These are phyloP conservation scores for Kurtzmaniella fragi DNA, from an alignment of 805 yeast genomes.

Conservation along the genomic window DNA sequence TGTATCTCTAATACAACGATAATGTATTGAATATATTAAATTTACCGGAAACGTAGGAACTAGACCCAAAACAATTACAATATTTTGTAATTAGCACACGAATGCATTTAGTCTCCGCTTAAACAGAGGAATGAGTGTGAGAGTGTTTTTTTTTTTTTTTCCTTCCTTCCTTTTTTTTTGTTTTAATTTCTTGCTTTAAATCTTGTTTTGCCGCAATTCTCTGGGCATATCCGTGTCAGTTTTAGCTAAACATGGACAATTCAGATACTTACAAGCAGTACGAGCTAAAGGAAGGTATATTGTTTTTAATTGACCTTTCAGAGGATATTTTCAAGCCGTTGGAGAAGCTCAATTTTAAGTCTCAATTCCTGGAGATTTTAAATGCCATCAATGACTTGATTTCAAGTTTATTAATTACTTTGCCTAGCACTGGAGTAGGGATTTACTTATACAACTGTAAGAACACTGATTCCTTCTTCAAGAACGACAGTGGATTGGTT, in stretches of 20 bases:
- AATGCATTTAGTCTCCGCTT: no score
- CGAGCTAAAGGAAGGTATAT: slow-evolving; percentile 58
- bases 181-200: neutral
- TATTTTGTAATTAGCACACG: no score
- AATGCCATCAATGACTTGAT: slow-evolving; percentile 57
- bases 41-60: no score
- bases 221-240: no score
- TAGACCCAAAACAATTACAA: no score
- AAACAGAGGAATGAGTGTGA: no score
- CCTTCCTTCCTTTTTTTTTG: neutral
- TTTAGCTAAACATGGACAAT: slow-evolving; percentile 8
- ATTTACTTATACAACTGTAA: slow-evolving; percentile 55
- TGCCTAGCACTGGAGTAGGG: slow-evolving; percentile 72
- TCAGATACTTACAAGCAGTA: slow-evolving; percentile 25
- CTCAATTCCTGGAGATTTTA: slow-evolving; percentile 50
- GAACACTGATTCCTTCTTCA: slow-evolving; percentile 24
- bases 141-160: neutral
- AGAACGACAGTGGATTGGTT: slow-evolving; percentile 38
- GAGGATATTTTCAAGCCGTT: slow-evolving; percentile 37
- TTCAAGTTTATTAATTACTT: slow-evolving; percentile 57
- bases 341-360: slow-evolving; percentile 28
- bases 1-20: no score
- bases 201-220: slow-evolving; percentile 1
- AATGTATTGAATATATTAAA: neutral
- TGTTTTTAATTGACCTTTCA: slow-evolving; percentile 59